These are phyloP conservation scores for Syncephalastrum contaminatum DNA, from an alignment of 371 early-diverging fungal genomes.

Conservation along the genomic window DNA sequence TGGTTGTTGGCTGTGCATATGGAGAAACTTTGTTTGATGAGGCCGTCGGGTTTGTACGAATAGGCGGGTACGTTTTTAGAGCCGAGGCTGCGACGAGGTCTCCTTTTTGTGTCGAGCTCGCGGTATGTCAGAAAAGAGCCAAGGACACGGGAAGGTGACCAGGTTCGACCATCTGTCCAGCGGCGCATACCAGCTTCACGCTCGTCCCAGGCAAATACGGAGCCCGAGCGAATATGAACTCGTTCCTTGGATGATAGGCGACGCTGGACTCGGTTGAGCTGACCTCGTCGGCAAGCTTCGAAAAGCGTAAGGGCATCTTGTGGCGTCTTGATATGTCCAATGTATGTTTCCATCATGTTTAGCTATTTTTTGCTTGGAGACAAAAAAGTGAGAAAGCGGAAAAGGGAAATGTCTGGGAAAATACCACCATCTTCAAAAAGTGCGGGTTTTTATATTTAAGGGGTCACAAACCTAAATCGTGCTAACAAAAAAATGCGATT, in stretches of 20 bases:
- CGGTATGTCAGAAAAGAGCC: constrained; percentile 78
- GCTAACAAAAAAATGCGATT: constrained; percentile 6
- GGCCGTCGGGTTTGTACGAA: constrained; percentile 55
- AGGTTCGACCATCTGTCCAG: constrained; percentile 89
- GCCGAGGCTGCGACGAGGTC: constrained; percentile 35
- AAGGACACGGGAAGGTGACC: constrained; percentile 82
- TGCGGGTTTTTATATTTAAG: neutral
- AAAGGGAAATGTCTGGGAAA: neutral
- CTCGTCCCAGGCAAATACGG: constrained; percentile 88
- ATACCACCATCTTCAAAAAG: too few species aligned
- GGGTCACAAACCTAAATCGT: neutral
- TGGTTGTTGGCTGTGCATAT: constrained; percentile 76
- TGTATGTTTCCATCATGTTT: constrained; percentile 41
- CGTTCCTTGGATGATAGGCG: constrained; percentile 69
- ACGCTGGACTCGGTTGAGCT: constrained; percentile 70
- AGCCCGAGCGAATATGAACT: constrained; percentile 66
- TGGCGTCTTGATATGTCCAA: constrained; percentile 74
- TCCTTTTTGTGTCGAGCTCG: constrained; percentile 63
- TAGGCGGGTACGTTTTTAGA: constrained; percentile 42
- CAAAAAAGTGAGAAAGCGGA: constrained; percentile 2
- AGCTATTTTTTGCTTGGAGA: neutral
- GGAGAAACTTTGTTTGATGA: constrained; percentile 63
- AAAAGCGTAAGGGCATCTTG: constrained; percentile 82
- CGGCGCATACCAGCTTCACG: constrained; percentile 82
- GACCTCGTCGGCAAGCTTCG: constrained; percentile 76